Conservation (phyloP, 176 grass and related monocot genomes). For the Carex littledalei region DNA sequence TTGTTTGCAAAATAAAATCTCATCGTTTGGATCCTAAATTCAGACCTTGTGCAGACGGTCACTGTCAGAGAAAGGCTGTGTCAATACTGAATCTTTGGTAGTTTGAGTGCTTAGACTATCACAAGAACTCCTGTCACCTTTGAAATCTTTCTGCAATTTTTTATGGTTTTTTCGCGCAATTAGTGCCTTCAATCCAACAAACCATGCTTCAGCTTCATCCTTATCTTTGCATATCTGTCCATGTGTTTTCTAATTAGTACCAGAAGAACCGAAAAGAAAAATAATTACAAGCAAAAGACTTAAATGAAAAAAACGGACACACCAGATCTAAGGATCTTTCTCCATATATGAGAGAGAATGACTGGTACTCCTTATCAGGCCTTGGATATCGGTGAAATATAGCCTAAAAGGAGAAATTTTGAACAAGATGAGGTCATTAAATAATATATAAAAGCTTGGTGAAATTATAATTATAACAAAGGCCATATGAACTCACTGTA, state of each 20-base stretch:
- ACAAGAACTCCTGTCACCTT: conserved; percentile 39
- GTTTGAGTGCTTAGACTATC: conserved; percentile 33
- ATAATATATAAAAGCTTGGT: neutral
- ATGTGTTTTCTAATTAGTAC: conserved; percentile 22
- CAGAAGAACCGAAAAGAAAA: conserved; percentile 8
- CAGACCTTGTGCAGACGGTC: conserved; percentile 41
- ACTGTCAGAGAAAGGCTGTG: conserved; percentile 25
- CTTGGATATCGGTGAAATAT: conserved; percentile 67
- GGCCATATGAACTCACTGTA: conserved; percentile 41
- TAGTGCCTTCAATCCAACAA: conserved; percentile 64
- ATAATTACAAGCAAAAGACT: neutral
- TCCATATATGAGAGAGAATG: conserved; percentile 75
- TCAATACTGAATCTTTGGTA: conserved; percentile 35
- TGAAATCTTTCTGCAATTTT: conserved; percentile 38
- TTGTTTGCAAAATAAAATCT: conserved; percentile 8
- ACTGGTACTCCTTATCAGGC: conserved; percentile 84
- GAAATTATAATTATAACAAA: neutral
- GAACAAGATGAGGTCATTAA: neutral
- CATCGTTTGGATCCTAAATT: neutral
- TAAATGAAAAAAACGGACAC: conserved; percentile 22
- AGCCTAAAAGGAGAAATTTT: conserved; percentile 39
- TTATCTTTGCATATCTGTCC: conserved; percentile 84
- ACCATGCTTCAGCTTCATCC: conserved; percentile 73
- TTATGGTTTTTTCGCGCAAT: conserved; percentile 34
- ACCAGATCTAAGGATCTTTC: conserved; percentile 83